Conservation (phyloP, 2,329 filamentous ascomycete genomes). For the Apiospora arundinis region DNA sequence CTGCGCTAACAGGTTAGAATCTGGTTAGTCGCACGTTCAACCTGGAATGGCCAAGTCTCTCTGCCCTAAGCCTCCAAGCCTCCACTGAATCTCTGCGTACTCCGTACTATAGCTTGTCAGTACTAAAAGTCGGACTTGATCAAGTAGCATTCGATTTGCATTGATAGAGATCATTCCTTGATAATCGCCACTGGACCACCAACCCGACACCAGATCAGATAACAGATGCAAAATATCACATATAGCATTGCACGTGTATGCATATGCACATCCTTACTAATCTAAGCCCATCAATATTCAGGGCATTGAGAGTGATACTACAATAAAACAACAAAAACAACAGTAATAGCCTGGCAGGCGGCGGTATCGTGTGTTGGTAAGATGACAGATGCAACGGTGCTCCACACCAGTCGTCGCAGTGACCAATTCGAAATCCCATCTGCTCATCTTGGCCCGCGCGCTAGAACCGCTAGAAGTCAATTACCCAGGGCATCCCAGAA, state of each 20-base stretch:
- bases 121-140: too few species aligned
- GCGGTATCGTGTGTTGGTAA: not conserved
- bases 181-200: too few species aligned
- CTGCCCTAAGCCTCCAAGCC: not conserved
- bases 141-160: not conserved
- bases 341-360: not conserved
- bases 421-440: not conserved
- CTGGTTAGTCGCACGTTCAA: not conserved
- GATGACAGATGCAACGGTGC: not conserved
- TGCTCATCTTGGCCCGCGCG: not conserved
- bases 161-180: not conserved
- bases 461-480: conserved; percentile 2
- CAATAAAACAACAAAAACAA: not conserved
- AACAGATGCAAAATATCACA: too few species aligned
- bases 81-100: not conserved
- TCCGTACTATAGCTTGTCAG: too few species aligned
- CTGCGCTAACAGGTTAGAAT: not conserved
- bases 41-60: not conserved
- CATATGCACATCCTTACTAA: not conserved
- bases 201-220: too few species aligned
- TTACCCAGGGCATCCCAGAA: not conserved
- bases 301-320: not conserved
- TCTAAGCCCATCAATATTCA: not conserved
- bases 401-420: not conserved
- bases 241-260: too few species aligned